phyloP scores from a whole-genome alignment of 345 rosid genomes.

The Conringia planisiliqua region DNA sequence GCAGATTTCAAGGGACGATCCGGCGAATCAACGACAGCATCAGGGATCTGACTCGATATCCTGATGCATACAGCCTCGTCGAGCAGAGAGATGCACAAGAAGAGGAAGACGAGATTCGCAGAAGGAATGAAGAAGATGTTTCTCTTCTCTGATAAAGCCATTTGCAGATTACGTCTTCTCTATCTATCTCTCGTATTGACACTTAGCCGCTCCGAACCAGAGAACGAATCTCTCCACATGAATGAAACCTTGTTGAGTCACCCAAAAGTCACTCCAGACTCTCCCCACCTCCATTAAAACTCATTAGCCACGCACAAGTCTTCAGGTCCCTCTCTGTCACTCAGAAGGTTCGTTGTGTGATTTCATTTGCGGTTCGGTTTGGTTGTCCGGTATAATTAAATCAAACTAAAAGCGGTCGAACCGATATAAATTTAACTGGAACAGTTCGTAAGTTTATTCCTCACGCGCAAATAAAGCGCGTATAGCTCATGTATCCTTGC shows the following conservation, averaged over 20 bases:
- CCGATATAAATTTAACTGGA: not conserved
- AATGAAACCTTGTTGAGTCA: conserved; percentile 5
- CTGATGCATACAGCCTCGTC: conserved; percentile 49
- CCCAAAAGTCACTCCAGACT: conserved; percentile 7
- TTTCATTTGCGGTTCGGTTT: not conserved
- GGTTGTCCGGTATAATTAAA: not conserved
- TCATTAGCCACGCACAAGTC: not conserved
- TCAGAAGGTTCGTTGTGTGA: not conserved
- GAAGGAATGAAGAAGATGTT: not conserved
- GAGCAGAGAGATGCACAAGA: conserved; percentile 31
- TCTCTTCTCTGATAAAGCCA: conserved; percentile 37
- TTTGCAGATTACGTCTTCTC: conserved; percentile 1
- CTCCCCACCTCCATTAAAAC: not conserved
- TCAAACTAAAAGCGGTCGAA: not conserved
- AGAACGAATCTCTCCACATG: conserved; percentile 3
- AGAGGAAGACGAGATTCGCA: conserved; percentile 7
- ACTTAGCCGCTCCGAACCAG: conserved; percentile 9
- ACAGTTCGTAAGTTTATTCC: too few species aligned
- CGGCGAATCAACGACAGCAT: conserved; percentile 31
- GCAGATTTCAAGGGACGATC: conserved; percentile 50
- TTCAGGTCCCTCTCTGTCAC: not conserved
- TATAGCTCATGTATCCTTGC: too few species aligned
- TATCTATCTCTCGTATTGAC: not conserved
- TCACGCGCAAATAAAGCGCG: too few species aligned
- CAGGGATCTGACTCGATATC: conserved; percentile 51